Percentiles rank a stretch among this genome's conserved stretches.
Evolutionary conservation across 2,329 filamentous ascomycete species (phyloP).

Genomic region (Stachybotrys chlorohalonatus): DNA sequence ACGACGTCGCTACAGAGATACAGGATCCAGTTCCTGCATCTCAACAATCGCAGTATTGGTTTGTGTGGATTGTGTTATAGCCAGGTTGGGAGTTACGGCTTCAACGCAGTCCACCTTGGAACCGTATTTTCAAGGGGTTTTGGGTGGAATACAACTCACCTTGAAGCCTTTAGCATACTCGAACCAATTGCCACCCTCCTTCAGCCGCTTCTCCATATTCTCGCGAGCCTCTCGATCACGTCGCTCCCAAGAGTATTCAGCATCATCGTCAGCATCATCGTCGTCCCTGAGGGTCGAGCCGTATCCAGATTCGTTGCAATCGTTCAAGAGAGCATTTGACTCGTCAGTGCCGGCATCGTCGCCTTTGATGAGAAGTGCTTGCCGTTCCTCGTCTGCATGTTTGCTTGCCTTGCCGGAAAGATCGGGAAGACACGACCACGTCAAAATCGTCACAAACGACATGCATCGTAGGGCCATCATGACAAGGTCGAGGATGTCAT

Average conservation of each 20-base stretch:
- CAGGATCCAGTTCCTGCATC: background rate
- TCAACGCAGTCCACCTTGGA: background rate
- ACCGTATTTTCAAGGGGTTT: background rate
- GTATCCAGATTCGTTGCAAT: slow-evolving; percentile 23
- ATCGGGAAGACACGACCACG: slow-evolving; percentile 9
- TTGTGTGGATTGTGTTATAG: too few relatives aligned
- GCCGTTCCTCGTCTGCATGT: slow-evolving; percentile 45
- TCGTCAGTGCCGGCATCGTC: slow-evolving; percentile 9
- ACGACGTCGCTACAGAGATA: background rate
- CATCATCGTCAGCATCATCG: slow-evolving; percentile 27
- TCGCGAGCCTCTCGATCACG: slow-evolving; percentile 44
- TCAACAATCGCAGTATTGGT: background rate
- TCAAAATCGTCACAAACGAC: slow-evolving; percentile 20
- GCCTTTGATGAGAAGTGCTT: slow-evolving; percentile 41
- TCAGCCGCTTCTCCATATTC: slow-evolving; percentile 58
- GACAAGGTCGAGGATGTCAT: slow-evolving; percentile 13
- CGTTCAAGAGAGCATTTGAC: slow-evolving; percentile 4
- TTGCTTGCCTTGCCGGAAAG: slow-evolving; percentile 14
- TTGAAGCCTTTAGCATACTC: slow-evolving; percentile 67
- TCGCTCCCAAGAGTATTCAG: slow-evolving; percentile 46
- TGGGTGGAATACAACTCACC: slow-evolving; percentile 21
- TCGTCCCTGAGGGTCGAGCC: slow-evolving; percentile 29
- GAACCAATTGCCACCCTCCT: slow-evolving; percentile 68
- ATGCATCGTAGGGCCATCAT: slow-evolving; percentile 5
- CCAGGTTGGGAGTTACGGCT: too few relatives aligned